A percentile compares a stretch with the other conserved stretches of the same genome.
Evolutionary conservation across 164 flowering plant species (phyloP).

Genomic region (Piper betle): DNA sequence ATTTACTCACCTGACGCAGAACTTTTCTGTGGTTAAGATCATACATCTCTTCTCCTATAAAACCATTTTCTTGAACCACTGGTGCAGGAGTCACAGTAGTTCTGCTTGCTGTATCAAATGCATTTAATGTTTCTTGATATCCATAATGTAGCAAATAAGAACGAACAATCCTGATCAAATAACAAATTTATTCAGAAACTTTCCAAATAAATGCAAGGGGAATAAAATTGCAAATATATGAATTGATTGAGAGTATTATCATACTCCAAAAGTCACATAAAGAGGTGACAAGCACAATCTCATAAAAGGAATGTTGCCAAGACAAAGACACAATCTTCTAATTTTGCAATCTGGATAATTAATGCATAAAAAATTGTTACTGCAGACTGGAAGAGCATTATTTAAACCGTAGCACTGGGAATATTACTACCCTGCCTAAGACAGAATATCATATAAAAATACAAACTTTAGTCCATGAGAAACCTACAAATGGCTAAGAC

Average conservation of each 20-base stretch:
- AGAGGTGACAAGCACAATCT: neutral
- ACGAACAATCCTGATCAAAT: conserved; percentile 61
- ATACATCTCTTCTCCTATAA: conserved; percentile 35
- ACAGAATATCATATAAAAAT: too few species aligned
- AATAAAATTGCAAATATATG: neutral
- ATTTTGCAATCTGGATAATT: too few species aligned
- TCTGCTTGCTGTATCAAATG: conserved; percentile 61
- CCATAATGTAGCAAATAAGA: conserved; percentile 90
- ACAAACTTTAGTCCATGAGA: neutral
- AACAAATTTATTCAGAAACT: neutral
- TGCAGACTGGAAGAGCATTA: too few species aligned
- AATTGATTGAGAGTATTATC: neutral
- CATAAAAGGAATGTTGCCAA: too few species aligned
- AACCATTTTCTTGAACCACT: conserved; percentile 49
- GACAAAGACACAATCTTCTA: too few species aligned
- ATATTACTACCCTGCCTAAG: too few species aligned
- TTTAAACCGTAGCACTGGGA: too few species aligned
- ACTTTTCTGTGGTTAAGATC: conserved; percentile 55
- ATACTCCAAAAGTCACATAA: neutral
- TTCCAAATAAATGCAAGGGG: neutral
- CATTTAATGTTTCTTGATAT: conserved; percentile 77
- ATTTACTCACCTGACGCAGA: conserved; percentile 61
- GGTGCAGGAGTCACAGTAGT: conserved; percentile 52
- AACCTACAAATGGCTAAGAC: conserved; percentile 66
- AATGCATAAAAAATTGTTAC: too few species aligned